phyloP scores from a whole-genome alignment of 2,329 filamentous ascomycete genomes.

The Pestalotiopsis sp. region DNA sequence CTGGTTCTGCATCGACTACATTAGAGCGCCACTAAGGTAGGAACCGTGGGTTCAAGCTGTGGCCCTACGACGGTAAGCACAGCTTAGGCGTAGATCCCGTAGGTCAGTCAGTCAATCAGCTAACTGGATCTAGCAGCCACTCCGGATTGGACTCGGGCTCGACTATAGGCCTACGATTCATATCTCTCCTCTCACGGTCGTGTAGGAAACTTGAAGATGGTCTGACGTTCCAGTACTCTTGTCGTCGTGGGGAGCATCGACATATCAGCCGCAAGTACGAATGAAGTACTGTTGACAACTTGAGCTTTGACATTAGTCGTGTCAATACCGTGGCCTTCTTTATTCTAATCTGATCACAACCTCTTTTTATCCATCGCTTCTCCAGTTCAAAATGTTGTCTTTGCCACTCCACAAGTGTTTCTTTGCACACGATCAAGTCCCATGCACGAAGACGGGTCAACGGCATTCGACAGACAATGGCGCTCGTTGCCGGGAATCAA shows the following conservation, averaged over 20 bases:
- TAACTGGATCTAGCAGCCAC: neutral
- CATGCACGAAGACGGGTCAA: neutral
- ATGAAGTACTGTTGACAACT: no score
- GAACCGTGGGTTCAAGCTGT: neutral
- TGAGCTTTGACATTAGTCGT: no score
- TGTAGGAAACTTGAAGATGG: neutral
- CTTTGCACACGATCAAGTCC: neutral
- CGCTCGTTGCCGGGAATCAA: neutral
- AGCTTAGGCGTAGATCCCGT: neutral
- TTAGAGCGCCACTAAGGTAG: neutral
- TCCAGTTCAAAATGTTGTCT: neutral
- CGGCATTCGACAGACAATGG: neutral
- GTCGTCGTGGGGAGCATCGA: no score
- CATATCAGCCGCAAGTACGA: no score
- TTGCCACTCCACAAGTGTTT: neutral
- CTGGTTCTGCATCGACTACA: neutral
- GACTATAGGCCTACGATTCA: neutral
- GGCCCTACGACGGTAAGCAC: neutral
- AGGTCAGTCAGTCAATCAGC: neutral
- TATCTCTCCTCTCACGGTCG: neutral
- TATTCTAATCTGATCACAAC: no score
- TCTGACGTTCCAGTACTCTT: neutral
- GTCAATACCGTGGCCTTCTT: no score
- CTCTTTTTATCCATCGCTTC: no score
- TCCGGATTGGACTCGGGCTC: neutral